Evolutionary conservation across 2,329 filamentous ascomycete species (phyloP).

Genomic region (Didymella keratinophila): DNA sequence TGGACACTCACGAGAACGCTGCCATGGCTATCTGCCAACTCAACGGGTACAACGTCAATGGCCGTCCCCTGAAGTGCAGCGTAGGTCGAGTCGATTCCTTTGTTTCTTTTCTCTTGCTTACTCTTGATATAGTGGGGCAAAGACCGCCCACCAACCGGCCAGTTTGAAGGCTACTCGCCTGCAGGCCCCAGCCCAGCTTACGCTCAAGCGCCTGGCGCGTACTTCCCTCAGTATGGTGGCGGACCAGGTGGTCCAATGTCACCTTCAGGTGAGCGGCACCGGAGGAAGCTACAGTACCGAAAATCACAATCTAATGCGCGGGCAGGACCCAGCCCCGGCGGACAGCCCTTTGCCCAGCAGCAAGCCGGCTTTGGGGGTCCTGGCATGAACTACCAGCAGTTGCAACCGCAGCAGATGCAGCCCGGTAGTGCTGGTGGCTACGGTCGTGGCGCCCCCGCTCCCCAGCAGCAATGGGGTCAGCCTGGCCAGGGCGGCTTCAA

Average conservation of each 20-base stretch:
- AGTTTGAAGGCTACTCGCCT: slow-evolving; percentile 84
- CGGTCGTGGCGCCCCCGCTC: slow-evolving; percentile 72
- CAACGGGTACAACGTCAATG: slow-evolving; percentile 97
- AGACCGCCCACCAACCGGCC: slow-evolving; percentile 87
- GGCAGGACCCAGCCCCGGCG: slow-evolving; percentile 64
- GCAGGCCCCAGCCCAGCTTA: slow-evolving; percentile 78
- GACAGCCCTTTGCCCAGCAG: slow-evolving; percentile 66
- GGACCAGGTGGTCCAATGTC: slow-evolving; percentile 64
- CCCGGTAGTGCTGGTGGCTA: slow-evolving; percentile 80
- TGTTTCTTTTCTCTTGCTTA: slow-evolving; percentile 36
- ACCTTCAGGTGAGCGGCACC: slow-evolving; percentile 60
- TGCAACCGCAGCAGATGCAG: slow-evolving; percentile 43
- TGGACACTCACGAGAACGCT: slow-evolving; percentile 97
- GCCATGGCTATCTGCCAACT: slow-evolving; percentile 98
- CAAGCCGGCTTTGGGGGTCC: slow-evolving; percentile 70
- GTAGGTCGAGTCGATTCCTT: slow-evolving; percentile 67
- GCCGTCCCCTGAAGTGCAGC: slow-evolving; percentile 95
- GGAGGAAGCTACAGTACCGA: slow-evolving; percentile 48
- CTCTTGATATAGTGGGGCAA: slow-evolving; percentile 84
- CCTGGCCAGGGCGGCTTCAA: slow-evolving; percentile 57
- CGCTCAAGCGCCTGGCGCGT: slow-evolving; percentile 78
- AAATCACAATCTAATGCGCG: slow-evolving; percentile 49
- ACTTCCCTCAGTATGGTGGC: slow-evolving; percentile 95
- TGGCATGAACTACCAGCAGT: slow-evolving; percentile 55
- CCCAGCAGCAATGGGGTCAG: slow-evolving; percentile 63